Evolutionary conservation across 345 rosid species (phyloP), one percentile per base, ranked within the genome.

Genomic region (Linum lewisii): DNA sequence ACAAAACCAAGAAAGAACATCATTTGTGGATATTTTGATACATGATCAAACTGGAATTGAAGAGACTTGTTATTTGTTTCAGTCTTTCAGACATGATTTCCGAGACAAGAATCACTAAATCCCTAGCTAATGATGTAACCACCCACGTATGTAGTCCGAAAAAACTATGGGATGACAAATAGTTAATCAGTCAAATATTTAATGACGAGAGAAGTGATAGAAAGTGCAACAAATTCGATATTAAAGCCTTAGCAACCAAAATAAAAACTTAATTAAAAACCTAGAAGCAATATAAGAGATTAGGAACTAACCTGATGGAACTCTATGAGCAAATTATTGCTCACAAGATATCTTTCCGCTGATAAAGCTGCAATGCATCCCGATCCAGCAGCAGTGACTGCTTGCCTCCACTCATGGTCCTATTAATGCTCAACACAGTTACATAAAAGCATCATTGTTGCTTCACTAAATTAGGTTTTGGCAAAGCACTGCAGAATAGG

Each of bases 361-460:
- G 98, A 92, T 67, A 92, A 78, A 63, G 98, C 95, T 78, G 97
- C 97, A 47, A 92, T 75, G 73, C 98, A 92, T 71, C 98, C 97
- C 29, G 98, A 84, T 63, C 98, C 95, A 72, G 95, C 91, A 62
- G 97, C 98, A 52, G 97, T 92, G 71, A 92, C 32, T 7, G 98
- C 98, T 79, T 92, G 97, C 76, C 98, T 84, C 98, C 98, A 92
- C 61, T 92, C 94, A 61, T 81, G 95, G 69, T 92, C 97, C 98
- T 86, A 65, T 56, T 45, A 37, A 54, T 23, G 29, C 6, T 21
- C 18, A n/a, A 16, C 47, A 26, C 32, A 26, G 21, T 26, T 7
- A 18, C 32, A 29, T 29, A 3, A 5, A 29, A 29, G 34, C n/a
- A 29, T 29, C 34, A 29, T 29, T 29, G 34, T 1, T 29, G 7